Base-by-base conservation (phyloP, 768 basidiomycete species). In the Lentinula detonsa region DNA sequence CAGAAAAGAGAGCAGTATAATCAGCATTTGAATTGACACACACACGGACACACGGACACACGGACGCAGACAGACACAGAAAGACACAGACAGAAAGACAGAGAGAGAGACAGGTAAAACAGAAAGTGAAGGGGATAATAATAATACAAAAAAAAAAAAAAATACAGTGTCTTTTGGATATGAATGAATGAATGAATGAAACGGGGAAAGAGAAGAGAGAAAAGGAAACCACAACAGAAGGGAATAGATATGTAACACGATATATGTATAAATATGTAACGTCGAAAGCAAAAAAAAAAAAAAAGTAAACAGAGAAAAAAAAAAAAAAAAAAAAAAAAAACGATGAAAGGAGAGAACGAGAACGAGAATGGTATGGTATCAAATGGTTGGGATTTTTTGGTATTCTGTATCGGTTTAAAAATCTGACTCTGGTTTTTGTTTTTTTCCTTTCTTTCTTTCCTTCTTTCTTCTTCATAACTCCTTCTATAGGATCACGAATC, bases 141-240 rank as follows among this genome's bases (percentile, higher is more conserved):
- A 43, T 56, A 42, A 56, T 56, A 56, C 55, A 56, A 35, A 56
- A 56, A 56, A 56, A 56, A 35, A 56, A 56, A 56, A 56, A 45
- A 37, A 55, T 34, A 55, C 21, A 56, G 6, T 16, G 42, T 43
- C 21, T 18, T 48, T 48, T n/a, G 42, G 13, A n/a, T 43, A 5
- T 43, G 42, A 11, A 43, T 43, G 16, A 43, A n/a, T n/a, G n/a
- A n/a, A n/a, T n/a, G n/a, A n/a, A n/a, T n/a, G n/a, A n/a, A n/a
- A n/a, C n/a, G n/a, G n/a, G n/a, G n/a, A n/a, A n/a, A n/a, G n/a
- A n/a, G n/a, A n/a, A n/a, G n/a, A n/a, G n/a, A n/a, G 33, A 46
- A n/a, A 46, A 59, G 37, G 61, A 57, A 43, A 37, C n/a, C 34
- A 49, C 39, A 45, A 35, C 28, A 35, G 15, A 9, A 35, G 0